Percentiles rank a stretch among this genome's conserved stretches.
Conservation (phyloP, 2,329 filamentous ascomycete species). For the Plenodomus tracheiphilus region DNA sequence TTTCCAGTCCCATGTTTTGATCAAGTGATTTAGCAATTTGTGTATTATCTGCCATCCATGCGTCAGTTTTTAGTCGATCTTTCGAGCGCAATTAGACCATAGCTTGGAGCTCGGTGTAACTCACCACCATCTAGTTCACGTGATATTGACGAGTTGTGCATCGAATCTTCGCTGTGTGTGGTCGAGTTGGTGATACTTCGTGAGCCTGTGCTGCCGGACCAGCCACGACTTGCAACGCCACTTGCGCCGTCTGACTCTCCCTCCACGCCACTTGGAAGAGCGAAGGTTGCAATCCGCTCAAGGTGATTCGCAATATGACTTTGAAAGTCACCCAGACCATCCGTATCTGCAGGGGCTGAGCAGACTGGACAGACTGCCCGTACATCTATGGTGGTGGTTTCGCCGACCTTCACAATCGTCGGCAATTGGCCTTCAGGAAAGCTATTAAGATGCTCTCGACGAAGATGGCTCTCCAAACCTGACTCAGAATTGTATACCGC, state of each 20-base stretch:
- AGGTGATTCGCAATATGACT: slow-evolving; percentile 45
- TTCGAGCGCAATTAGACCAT: too few relatives aligned
- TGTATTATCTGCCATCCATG: background rate
- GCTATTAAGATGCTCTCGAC: slow-evolving; percentile 30
- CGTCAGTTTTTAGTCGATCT: too few relatives aligned
- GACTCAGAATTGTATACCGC: slow-evolving; percentile 30
- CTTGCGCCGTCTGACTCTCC: slow-evolving; percentile 38
- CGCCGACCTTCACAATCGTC: slow-evolving; percentile 37
- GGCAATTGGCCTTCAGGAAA: slow-evolving; percentile 33
- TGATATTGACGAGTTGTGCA: too few relatives aligned
- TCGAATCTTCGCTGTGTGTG: too few relatives aligned
- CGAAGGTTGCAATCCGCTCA: slow-evolving; percentile 40
- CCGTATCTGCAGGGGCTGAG: slow-evolving; percentile 22
- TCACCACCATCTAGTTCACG: too few relatives aligned
- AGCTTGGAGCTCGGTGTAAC: too few relatives aligned
- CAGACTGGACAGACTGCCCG: slow-evolving; percentile 40
- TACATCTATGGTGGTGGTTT: slow-evolving; percentile 37
- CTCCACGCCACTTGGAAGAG: slow-evolving; percentile 33
- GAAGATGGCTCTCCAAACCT: slow-evolving; percentile 37
- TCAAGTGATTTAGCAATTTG: background rate
- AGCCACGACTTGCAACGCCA: slow-evolving; percentile 33
- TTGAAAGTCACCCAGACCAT: slow-evolving; percentile 30
- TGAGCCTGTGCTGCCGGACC: slow-evolving; percentile 21
- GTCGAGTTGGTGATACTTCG: slow-evolving; percentile 1
- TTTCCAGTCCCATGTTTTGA: background rate